Conservation (phyloP, 1,284 basidiomycete genomes). For the Ustilago esculenta region DNA sequence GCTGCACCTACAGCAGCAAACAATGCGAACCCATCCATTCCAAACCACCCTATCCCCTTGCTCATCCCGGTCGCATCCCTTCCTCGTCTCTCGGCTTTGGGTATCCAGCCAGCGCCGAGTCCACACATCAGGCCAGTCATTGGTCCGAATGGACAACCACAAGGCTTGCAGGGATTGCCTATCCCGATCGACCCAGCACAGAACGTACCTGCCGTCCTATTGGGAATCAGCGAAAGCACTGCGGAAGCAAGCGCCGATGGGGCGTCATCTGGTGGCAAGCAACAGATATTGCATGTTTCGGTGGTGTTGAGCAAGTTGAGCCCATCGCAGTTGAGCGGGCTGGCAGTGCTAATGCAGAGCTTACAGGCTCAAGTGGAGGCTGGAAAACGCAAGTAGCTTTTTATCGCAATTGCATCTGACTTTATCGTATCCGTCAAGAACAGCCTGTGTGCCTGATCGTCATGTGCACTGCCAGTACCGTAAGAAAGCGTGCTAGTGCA, state of each 20-base stretch:
- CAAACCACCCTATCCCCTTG: slow-evolving; percentile 61
- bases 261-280: slow-evolving; percentile 16
- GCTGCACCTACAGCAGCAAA: slow-evolving; percentile 8
- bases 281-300: slow-evolving; percentile 61
- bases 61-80: slow-evolving; percentile 61
- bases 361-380: slow-evolving; percentile 55
- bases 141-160: slow-evolving; percentile 35
- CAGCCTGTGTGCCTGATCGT: too few relatives aligned
- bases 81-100: slow-evolving; percentile 54
- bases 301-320: slow-evolving; percentile 61
- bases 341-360: slow-evolving; percentile 62
- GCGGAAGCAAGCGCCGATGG: slow-evolving; percentile 13
- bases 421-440: too few relatives aligned
- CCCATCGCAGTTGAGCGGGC: slow-evolving; percentile 59
- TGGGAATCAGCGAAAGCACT: slow-evolving; percentile 59
- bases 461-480: too few relatives aligned
- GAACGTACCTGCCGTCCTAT: slow-evolving; percentile 56
- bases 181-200: slow-evolving; percentile 56
- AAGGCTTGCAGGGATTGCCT: slow-evolving; percentile 44
- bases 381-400: slow-evolving; percentile 22
- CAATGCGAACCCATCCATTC: slow-evolving; percentile 41
- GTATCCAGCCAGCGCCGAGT: slow-evolving; percentile 58
- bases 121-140: slow-evolving; percentile 57
- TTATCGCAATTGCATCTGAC: neutral
- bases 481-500: too few relatives aligned